Percentiles rank a stretch among this genome's conserved stretches.
phyloP scores from a whole-genome alignment of 345 rosid genomes.

The Triadica sebifera region DNA sequence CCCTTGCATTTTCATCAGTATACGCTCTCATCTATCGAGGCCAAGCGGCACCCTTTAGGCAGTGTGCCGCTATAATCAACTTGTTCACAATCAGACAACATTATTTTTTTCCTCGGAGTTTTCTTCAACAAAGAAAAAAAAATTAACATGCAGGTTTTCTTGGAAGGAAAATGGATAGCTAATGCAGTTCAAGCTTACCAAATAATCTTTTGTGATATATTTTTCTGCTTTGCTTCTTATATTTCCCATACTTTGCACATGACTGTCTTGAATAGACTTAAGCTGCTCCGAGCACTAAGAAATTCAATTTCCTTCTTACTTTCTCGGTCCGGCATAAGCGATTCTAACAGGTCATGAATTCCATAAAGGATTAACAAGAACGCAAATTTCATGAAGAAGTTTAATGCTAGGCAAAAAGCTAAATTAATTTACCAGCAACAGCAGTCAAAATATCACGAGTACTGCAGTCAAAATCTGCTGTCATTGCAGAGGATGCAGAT shows the following conservation, averaged over 20 bases:
- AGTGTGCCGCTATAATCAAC: conserved; percentile 49
- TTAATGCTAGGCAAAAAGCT: neutral
- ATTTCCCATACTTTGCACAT: conserved; percentile 47
- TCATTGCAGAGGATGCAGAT: conserved; percentile 44
- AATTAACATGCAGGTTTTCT: too few species aligned
- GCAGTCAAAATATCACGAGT: conserved; percentile 40
- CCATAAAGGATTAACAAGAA: neutral
- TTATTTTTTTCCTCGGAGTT: too few species aligned
- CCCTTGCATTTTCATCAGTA: conserved; percentile 17
- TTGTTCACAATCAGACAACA: conserved; percentile 28
- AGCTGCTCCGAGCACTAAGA: conserved; percentile 53
- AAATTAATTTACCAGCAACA: conserved; percentile 47
- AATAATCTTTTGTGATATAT: conserved; percentile 64
- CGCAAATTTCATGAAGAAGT: neutral
- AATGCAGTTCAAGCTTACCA: conserved; percentile 41
- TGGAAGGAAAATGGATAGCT: neutral
- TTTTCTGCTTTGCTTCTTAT: conserved; percentile 67
- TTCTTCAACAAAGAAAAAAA: too few species aligned
- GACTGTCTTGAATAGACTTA: conserved; percentile 51
- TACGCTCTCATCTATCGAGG: conserved; percentile 57
- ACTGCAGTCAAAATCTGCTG: conserved; percentile 42
- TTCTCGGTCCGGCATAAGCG: conserved; percentile 48
- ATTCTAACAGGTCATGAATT: conserved; percentile 42
- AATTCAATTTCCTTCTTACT: conserved; percentile 52
- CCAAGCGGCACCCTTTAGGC: conserved; percentile 68